Percentiles rank a stretch among this genome's conserved stretches.
phyloP scores from a whole-genome alignment of 1,284 basidiomycete species.

The Phaffia rhodozyma region DNA sequence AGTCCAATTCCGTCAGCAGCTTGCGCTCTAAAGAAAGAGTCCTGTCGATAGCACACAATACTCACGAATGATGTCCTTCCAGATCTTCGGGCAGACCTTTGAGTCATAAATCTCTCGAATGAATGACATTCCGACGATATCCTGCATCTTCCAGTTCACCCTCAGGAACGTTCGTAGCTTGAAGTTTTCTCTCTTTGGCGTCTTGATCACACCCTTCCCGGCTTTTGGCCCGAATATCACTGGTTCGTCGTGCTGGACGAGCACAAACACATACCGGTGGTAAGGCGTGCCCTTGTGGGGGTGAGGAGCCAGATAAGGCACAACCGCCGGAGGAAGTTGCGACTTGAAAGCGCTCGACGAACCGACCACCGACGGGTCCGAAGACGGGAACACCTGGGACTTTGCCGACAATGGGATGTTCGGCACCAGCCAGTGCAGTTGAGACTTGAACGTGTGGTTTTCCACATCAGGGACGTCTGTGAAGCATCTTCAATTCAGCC shows the following conservation, averaged over 20 bases:
- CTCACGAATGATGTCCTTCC: conserved; percentile 15
- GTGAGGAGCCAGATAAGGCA: conserved; percentile 70
- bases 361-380: conserved; percentile 42
- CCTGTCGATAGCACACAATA: not conserved
- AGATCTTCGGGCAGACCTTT: conserved; percentile 10
- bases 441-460: conserved; percentile 37
- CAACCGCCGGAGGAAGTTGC: conserved; percentile 32
- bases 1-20: not conserved
- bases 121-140: conserved; percentile 12
- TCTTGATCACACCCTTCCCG: not conserved
- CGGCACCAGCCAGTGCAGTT: conserved; percentile 12
- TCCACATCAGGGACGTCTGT: conserved; percentile 61
- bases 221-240: not conserved
- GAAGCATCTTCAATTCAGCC: too few relatives aligned
- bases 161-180: not conserved
- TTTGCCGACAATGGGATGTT: conserved; percentile 8
- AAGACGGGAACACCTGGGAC: conserved; percentile 33
- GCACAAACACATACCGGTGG: conserved; percentile 69
- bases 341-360: conserved; percentile 23
- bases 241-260: conserved; percentile 29
- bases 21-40: too few relatives aligned
- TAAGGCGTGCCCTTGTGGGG: conserved; percentile 71
- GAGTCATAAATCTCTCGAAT: conserved; percentile 5
- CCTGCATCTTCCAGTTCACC: not conserved
- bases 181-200: not conserved